Percentiles rank a stretch among this genome's conserved stretches.
Evolutionary conservation across 495 filamentous ascomycete species (phyloP).

Genomic region (Bacidia rubella): DNA sequence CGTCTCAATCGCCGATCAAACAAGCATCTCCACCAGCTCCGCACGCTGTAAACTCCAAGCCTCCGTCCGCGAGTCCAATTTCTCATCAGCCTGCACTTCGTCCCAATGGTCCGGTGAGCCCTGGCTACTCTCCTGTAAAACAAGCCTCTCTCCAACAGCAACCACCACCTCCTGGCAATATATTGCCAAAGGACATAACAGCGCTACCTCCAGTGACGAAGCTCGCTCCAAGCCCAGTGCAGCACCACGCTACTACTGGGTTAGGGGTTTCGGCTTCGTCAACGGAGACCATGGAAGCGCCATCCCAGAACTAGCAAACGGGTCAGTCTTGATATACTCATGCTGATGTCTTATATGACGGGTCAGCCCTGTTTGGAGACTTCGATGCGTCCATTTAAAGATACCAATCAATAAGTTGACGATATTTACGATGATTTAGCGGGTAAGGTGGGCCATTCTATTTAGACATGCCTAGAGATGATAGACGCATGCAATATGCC

Average conservation of each 20-base stretch:
- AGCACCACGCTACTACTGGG: slow-evolving; percentile 34
- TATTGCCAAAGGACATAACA: slow-evolving; percentile 21
- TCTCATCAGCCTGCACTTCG: slow-evolving; percentile 26
- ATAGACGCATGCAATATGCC: not conserved
- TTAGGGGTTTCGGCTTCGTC: not conserved
- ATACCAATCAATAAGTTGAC: no score
- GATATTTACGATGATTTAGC: no score
- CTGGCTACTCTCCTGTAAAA: slow-evolving; percentile 66
- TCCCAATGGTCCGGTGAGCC: slow-evolving; percentile 40
- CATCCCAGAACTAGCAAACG: not conserved
- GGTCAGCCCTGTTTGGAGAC: no score
- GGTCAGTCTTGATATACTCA: not conserved
- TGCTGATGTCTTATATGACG: no score
- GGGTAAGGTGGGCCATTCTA: not conserved
- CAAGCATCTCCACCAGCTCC: slow-evolving; percentile 18
- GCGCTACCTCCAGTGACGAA: slow-evolving; percentile 38
- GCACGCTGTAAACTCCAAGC: slow-evolving; percentile 21
- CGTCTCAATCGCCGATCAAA: slow-evolving; percentile 16
- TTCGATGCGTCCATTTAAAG: no score
- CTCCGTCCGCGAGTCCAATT: slow-evolving; percentile 26
- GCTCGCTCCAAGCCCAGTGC: slow-evolving; percentile 37
- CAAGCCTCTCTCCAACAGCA: slow-evolving; percentile 42
- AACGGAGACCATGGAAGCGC: not conserved
- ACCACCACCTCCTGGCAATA: slow-evolving; percentile 17
- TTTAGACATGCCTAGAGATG: not conserved